Evolutionary conservation across 2,329 filamentous ascomycete genomes (phyloP).

Genomic region (Alternaria incomplexa): DNA sequence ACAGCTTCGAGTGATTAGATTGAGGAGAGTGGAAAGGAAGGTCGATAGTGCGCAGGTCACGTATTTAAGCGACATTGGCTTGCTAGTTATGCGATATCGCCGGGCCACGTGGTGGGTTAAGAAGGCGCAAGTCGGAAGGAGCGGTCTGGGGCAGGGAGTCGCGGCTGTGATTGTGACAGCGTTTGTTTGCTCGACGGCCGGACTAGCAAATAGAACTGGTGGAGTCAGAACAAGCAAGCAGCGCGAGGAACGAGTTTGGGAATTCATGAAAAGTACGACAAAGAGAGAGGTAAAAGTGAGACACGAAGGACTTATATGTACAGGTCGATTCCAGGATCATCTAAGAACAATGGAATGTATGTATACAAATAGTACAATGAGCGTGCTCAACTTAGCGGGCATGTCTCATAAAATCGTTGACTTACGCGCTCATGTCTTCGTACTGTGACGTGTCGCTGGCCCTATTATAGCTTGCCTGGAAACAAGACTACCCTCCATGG

Average conservation of each 20-base stretch:
- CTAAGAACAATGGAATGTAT: background rate
- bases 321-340: background rate
- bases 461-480: background rate
- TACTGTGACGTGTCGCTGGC: background rate
- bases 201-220: background rate
- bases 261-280: background rate
- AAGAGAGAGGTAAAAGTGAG: background rate
- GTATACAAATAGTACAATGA: conserved; percentile 10
- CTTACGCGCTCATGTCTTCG: background rate
- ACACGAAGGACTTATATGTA: background rate
- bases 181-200: background rate
- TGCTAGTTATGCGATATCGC: background rate
- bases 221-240: background rate
- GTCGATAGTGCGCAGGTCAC: background rate
- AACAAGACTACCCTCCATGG: background rate
- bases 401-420: background rate
- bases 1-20: background rate
- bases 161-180: background rate
- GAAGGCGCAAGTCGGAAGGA: background rate
- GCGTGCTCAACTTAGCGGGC: background rate
- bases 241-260: background rate
- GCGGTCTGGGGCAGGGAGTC: background rate
- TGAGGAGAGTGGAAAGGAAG: background rate
- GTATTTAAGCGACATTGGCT: background rate
- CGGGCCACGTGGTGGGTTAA: background rate